These are phyloP conservation scores for Crithidia sp. DNA, from an alignment of 208 protist species.

Conservation along the genomic window DNA sequence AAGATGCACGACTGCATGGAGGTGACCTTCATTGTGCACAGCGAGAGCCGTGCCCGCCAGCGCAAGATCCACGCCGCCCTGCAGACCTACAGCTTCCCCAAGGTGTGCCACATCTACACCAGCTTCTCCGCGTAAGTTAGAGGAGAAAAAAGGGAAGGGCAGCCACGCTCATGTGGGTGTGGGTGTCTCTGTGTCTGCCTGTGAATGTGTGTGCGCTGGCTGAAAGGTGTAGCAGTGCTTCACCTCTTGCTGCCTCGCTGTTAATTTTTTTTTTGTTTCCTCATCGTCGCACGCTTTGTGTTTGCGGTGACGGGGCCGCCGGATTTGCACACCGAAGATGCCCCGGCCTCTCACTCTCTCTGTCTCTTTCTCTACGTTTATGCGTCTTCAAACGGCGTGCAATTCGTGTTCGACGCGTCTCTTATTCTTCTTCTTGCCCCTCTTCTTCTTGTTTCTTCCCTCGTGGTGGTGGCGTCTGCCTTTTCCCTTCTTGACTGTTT, in stretches of 20 bases:
- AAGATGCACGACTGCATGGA: constrained; percentile 44
- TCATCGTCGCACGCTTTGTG: not conserved
- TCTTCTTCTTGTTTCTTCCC: too few species aligned
- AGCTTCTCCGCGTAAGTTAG: constrained; percentile 6
- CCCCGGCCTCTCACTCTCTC: not conserved
- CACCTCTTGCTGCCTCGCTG: not conserved
- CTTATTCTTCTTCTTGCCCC: constrained; percentile 20
- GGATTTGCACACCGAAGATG: too few species aligned
- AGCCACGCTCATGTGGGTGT: not conserved
- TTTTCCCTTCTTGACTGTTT: too few species aligned
- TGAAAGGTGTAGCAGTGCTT: not conserved
- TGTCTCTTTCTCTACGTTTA: not conserved
- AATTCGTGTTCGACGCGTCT: not conserved
- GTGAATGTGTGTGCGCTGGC: not conserved
- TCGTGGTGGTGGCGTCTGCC: too few species aligned
- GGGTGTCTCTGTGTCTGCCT: not conserved
- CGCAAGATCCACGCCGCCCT: constrained; percentile 41
- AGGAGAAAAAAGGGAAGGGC: not conserved
- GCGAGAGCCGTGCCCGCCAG: constrained; percentile 30
- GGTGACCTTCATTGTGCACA: constrained; percentile 48
- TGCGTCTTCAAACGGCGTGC: not conserved
- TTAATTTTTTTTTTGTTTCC: constrained; percentile 26
- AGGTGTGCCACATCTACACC: constrained; percentile 40
- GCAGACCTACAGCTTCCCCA: constrained; percentile 49
- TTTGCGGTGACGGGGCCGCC: too few species aligned